Base-by-base conservation (phyloP, 176 grass and related monocot genomes). In the Otatea glauca region DNA sequence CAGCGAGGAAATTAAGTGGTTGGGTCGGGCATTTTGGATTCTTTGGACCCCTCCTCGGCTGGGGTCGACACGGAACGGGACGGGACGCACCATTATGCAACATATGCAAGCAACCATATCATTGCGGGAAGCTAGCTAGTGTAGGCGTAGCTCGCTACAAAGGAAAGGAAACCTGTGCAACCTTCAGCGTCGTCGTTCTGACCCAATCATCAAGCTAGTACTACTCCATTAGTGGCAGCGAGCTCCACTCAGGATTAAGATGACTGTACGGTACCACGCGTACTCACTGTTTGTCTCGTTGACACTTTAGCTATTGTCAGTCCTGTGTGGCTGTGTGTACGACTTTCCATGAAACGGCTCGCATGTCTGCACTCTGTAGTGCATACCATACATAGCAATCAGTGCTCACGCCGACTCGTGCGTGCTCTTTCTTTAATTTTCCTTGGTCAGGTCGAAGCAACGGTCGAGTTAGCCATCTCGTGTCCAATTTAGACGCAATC, bases 21-120 rank as follows among this genome's bases (percentile, higher is more conserved):
- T 81, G 51, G 41, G 23, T 37, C 53, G 25, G 77, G n/a, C 43
- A n/a, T 27, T 81, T 65, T 62, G 78, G 78, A 90, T 82, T 76
- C 72, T 17, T 23, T 59, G 87, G 67, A 54, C 68, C 81, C 80
- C 32, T 14, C n/a, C 9, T 7, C 7, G 11, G 47, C 29, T 70
- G 53, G 70, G 71, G 48, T 60, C 61, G 70, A 56, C 78, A 32
- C 67, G 77, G 39, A 38, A 10, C 32, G 63, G 23, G 27, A 48
- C n/a, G 29, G 25, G 27, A 38, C 17, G 3, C 55, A n/a, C 73
- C 69, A 24, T 38, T 25, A 54, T 12, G 38, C n/a, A 12, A 9
- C 20, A 3, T 9, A n/a, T 9, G 3, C n/a, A 7, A 27, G 48
- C 73, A 15, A 39, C 64, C 64, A n/a, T 34, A 79, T 68, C 68